A percentile compares a stretch with the other conserved stretches of the same genome.
phyloP scores from a whole-genome alignment of 2,329 filamentous ascomycete species.

The Myriosclerotinia scirpicola region DNA sequence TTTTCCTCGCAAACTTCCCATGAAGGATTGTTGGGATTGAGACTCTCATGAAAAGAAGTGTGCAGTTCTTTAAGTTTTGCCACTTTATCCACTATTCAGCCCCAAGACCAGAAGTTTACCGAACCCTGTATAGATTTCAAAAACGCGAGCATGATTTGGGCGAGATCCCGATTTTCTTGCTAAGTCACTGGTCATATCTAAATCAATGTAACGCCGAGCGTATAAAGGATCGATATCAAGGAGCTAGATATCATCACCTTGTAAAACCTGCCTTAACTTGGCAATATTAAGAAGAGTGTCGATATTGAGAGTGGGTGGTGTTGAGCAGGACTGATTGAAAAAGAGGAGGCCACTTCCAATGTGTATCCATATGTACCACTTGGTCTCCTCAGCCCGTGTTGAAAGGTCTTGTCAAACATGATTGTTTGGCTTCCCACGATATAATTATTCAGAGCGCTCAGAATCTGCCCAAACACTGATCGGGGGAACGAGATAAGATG shows the following conservation, averaged over 20 bases:
- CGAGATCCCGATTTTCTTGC: not conserved
- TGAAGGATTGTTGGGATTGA: not conserved
- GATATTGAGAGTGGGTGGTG: conserved; percentile 22
- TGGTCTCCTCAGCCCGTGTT: not conserved
- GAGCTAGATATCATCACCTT: conserved; percentile 23
- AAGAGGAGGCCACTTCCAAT: conserved; percentile 17
- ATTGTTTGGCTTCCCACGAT: not conserved
- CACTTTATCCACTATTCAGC: not conserved
- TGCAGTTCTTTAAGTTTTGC: not conserved
- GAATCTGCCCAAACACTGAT: conserved; percentile 5
- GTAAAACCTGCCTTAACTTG: not conserved
- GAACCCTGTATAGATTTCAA: not conserved
- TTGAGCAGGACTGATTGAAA: conserved; percentile 25
- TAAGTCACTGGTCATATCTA: not conserved
- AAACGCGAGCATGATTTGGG: not conserved
- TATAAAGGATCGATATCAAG: conserved; percentile 21
- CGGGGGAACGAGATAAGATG: conserved; percentile 8
- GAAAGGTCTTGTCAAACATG: not conserved
- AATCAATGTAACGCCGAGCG: not conserved
- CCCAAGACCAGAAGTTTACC: not conserved
- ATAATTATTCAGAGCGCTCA: not conserved
- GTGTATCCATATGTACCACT: not conserved
- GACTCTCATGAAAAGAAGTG: not conserved
- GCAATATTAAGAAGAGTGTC: conserved; percentile 8
- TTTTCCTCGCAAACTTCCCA: not conserved